Evolutionary conservation across 371 early-diverging fungal species (phyloP).

Genomic region (Mycotypha africana): DNA sequence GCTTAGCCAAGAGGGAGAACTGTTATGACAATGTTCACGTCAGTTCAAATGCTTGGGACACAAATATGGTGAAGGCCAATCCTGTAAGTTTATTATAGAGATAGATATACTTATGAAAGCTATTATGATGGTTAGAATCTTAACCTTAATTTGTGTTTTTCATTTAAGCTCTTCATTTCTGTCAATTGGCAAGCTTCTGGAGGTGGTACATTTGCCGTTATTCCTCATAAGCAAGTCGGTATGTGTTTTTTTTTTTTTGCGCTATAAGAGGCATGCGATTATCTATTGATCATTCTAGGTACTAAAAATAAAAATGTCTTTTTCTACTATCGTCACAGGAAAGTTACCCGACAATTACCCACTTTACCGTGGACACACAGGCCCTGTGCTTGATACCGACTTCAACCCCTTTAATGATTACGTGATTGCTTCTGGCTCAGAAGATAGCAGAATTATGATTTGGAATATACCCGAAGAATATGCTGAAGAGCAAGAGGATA

Average conservation of each 20-base stretch:
- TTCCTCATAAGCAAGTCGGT: conserved; percentile 80
- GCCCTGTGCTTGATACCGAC: conserved; percentile 94
- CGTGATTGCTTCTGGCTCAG: conserved; percentile 85
- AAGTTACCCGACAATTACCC: conserved; percentile 85
- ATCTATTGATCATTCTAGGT: no score
- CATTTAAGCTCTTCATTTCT: conserved; percentile 69
- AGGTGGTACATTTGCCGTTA: conserved; percentile 96
- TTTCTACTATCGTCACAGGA: conserved; percentile 44
- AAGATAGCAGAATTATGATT: conserved; percentile 94
- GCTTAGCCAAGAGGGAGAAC: conserved; percentile 80
- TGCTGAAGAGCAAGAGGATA: conserved; percentile 57
- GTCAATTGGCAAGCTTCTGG: conserved; percentile 96
- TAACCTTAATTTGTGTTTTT: no score
- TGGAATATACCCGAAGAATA: conserved; percentile 89
- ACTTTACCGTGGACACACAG: conserved; percentile 88
- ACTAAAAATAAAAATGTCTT: no score
- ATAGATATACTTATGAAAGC: no score
- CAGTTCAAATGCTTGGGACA: conserved; percentile 93
- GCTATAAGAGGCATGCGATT: no score
- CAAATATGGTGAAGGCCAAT: conserved; percentile 92
- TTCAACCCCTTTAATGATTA: conserved; percentile 97
- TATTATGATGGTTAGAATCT: no score
- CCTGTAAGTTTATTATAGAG: conserved; percentile 65
- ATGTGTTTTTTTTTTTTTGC: no score
- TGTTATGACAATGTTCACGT: conserved; percentile 95